These are phyloP conservation scores for Ramichloridium luteum DNA, from an alignment of 2,329 filamentous ascomycete species.

Conservation along the genomic window DNA sequence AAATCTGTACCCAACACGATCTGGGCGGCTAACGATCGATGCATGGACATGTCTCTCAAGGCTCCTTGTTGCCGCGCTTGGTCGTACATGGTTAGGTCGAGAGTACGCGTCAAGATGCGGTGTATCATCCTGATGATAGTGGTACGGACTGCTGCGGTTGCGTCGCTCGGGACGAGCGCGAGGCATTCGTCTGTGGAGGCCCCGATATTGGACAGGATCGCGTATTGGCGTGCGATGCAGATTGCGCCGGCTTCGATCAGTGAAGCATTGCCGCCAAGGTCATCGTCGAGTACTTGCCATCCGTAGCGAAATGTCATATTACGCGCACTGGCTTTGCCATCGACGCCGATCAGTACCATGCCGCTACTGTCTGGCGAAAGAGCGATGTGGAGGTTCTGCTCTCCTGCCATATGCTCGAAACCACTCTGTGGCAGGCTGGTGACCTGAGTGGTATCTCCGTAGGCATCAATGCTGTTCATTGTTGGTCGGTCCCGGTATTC, in stretches of 20 bases:
- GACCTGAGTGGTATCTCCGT: conserved; percentile 52
- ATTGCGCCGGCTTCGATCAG: conserved; percentile 22
- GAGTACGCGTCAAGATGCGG: conserved; percentile 55
- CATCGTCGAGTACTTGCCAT: conserved; percentile 20
- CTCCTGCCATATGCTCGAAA: conserved; percentile 56
- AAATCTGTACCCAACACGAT: conserved; percentile 64
- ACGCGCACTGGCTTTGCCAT: conserved; percentile 29
- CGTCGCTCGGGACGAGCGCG: conserved; percentile 26
- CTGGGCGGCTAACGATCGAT: conserved; percentile 64
- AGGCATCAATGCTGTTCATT: conserved; percentile 51
- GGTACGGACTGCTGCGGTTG: conserved; percentile 48
- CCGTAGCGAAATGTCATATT: conserved; percentile 18
- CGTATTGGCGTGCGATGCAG: conserved; percentile 24
- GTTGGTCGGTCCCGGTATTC: conserved; percentile 67
- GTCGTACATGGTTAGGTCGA: conserved; percentile 71
- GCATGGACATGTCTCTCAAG: conserved; percentile 17
- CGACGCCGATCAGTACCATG: conserved; percentile 28
- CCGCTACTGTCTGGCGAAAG: conserved; percentile 38
- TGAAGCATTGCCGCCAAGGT: conserved; percentile 15
- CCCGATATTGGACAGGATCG: conserved; percentile 29
- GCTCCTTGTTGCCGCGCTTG: conserved; percentile 44
- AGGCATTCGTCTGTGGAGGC: conserved; percentile 39
- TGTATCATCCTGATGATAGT: conserved; percentile 54
- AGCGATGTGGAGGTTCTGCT: conserved; percentile 37
- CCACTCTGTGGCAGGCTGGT: conserved; percentile 64